Base-by-base conservation (phyloP, 176 grass and related monocot genomes). In the Eleusine indica region DNA sequence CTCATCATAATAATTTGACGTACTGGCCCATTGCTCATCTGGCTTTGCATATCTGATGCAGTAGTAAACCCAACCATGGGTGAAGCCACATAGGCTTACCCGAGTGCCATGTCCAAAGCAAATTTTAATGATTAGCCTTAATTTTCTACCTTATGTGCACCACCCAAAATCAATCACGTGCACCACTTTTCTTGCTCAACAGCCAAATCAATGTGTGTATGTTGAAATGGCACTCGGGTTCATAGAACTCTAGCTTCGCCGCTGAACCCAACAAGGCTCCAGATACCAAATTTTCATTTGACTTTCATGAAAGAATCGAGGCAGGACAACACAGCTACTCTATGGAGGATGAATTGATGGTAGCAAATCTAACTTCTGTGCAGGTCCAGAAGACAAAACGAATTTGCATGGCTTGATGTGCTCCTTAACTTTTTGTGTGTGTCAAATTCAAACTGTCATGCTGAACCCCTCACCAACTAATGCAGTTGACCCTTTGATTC, bases 281-380 rank as follows among this genome's bases (percentile, higher is more conserved):
- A 67, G 14, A 79, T 63, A 43, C 57, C 22, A 71, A 46, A 66
- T 64, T 7, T 53, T 83, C 17, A 15, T 77, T 61, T 71, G 35
- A 35, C 8, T 78, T 78, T 88, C 56, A 66, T 69, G 37, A 7
- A 57, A 48, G 39, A 49, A 81, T 43, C 15, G 3, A 75, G 25
- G 19, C 21, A 46, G 64, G 19, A 68, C 19, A 29, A 37, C n/a
- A 74, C 17, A 86, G 9, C 28, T 46, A 28, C 61, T 72, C 18
- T 29, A 42, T 9, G 1, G 25, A 88, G 35, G 66, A 83, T 64
- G 65, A 44, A 70, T 51, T 75, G 73, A 37, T 71, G 51, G 73
- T n/a, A 78, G 19, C 3, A 71, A 71, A 63, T 56, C 4, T 19
- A 17, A 18, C 52, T 56, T 17, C 52, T 56, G 16, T 56, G 48